phyloP scores from a whole-genome alignment of 2,329 filamentous ascomycete species.

The Sporothrix brunneoviolacea region DNA sequence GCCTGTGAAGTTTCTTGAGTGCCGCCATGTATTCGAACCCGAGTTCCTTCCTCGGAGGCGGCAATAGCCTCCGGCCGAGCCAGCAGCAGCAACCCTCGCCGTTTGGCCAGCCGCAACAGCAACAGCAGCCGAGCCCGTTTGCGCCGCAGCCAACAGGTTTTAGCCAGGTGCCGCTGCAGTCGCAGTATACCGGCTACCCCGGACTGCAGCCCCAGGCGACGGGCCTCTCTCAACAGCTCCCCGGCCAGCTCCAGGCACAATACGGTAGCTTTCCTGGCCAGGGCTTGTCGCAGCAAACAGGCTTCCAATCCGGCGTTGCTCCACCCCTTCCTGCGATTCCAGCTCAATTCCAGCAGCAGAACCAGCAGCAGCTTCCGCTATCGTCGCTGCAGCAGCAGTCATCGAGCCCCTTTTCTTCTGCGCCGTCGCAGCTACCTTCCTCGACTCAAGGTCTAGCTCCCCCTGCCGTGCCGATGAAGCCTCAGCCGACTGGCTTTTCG shows the following conservation, averaged over 20 bases:
- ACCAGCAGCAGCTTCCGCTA: conserved; percentile 25
- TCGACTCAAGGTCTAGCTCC: conserved; percentile 36
- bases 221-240: conserved; percentile 47
- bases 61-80: conserved; percentile 64
- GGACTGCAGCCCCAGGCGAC: conserved; percentile 40
- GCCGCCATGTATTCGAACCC: conserved; percentile 78
- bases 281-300: conserved; percentile 45
- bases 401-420: conserved; percentile 38
- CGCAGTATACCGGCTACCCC: conserved; percentile 56
- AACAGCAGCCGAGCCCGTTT: conserved; percentile 49
- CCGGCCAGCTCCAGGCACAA: conserved; percentile 31
- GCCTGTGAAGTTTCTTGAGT: background rate
- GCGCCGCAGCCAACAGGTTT: conserved; percentile 56
- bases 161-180: conserved; percentile 46
- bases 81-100: conserved; percentile 52
- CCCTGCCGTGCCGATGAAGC: conserved; percentile 51
- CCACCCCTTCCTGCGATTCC: conserved; percentile 56
- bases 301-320: conserved; percentile 50
- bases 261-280: conserved; percentile 14
- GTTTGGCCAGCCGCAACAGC: conserved; percentile 37
- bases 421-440: too few species aligned
- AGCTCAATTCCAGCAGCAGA: conserved; percentile 54
- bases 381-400: conserved; percentile 32
- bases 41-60: conserved; percentile 74
- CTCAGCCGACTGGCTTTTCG: conserved; percentile 59